A percentile compares a stretch with the other conserved stretches of the same genome.
Evolutionary conservation across 192 early-diverging fungal species (phyloP).

Genomic region (Backusella tuberculispora): DNA sequence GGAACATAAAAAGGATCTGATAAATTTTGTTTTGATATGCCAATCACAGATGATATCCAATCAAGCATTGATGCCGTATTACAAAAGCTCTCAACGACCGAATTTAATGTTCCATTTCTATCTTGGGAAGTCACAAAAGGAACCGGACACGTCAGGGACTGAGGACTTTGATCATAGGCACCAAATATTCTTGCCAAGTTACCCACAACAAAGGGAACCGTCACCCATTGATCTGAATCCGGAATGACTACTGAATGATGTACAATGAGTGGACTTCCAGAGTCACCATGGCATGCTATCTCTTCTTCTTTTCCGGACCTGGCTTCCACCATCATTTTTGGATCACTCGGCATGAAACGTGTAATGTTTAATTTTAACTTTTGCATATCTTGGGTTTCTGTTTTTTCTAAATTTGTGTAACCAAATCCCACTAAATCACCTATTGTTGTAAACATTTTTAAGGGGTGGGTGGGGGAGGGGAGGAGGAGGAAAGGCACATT

Average conservation of each 20-base stretch:
- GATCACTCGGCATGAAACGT: conserved; percentile 2
- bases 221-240: background rate
- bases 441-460: background rate
- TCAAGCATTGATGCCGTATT: conserved; percentile 15
- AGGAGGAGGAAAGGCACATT: no score
- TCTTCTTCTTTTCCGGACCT: conserved; percentile 6
- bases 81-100: conserved; percentile 13
- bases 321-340: conserved; percentile 21
- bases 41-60: conserved; percentile 14
- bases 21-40: background rate
- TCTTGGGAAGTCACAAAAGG: background rate
- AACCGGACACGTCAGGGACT: conserved; percentile 23
- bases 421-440: conserved; percentile 34
- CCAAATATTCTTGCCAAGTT: conserved; percentile 30
- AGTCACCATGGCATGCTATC: conserved; percentile 40
- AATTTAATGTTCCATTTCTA: background rate
- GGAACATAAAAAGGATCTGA: conserved; percentile 17
- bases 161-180: conserved; percentile 19
- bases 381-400: conserved; percentile 28
- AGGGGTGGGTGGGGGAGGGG: no score
- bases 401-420: conserved; percentile 3
- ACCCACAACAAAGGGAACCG: conserved; percentile 23
- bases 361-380: conserved; percentile 26
- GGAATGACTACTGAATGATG: background rate
- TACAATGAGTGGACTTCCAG: conserved; percentile 33